Evolutionary conservation across 1,284 basidiomycete species (phyloP), one percentile per base, ranked within the genome.

Genomic region (Marasmius tenuissimus): DNA sequence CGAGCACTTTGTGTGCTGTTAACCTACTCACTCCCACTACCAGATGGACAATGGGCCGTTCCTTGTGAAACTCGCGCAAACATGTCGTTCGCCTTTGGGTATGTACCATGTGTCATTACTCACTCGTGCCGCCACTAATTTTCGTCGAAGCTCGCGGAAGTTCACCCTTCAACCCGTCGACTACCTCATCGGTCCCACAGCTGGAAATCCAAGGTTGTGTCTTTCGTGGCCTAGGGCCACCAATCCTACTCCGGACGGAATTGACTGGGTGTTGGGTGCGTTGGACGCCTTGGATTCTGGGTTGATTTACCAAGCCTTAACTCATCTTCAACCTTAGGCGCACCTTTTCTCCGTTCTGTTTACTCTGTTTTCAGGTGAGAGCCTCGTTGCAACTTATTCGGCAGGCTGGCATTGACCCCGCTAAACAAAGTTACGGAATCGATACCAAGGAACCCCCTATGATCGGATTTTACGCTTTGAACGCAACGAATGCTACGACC

Each of bases 241-340:
- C 14, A 78, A 85, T 3, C 88, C 89, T 0, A 87, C 81, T 57
- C 72, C 87, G 11, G 89, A 93, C 72, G 93, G 92, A 2, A 84
- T 96, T 49, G 93, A 94, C 71, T 96, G 94, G 94, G 90, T 94
- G 72, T 78, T 96, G 60, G 88, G 88, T 85, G 69, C 20, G 68
- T 20, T 47, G 20, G 8, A 51, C 22, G 57, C 22, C 16, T 9
- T 45, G 6, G 49, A n/a, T 38, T 55, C 55, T 18, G 37, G 27
- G 37, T 11, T 18, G 12, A 48, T 56, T 47, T 52, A 10, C 3
- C 16, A 38, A 3, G 33, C 55, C 9, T 37, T n/a, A 35, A 58
- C n/a, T 57, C n/a, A 58, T 58, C 35, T 48, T 37, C 42, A 40
- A 57, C 27, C 42, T 8, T 65, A 80, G 93, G 93, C n/a, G 78